Percentiles rank a stretch among this genome's conserved stretches.
phyloP scores from a whole-genome alignment of 805 yeast genomes.

The Myxozyma udenii region DNA sequence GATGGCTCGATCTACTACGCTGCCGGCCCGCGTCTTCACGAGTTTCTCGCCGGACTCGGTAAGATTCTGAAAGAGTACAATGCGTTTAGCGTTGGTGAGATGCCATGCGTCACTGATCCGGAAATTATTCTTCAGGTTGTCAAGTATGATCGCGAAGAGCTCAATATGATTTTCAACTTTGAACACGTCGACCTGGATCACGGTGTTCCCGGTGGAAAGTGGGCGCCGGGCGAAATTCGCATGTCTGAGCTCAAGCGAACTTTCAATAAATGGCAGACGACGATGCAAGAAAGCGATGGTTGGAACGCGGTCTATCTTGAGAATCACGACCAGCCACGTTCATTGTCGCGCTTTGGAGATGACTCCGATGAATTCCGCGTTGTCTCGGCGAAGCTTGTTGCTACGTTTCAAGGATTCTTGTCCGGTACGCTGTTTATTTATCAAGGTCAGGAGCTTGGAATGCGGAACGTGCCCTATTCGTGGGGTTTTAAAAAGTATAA shows the following conservation, averaged over 20 bases:
- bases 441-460: constrained; percentile 56
- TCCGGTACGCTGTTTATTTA: constrained; percentile 56
- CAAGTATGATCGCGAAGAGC: constrained; percentile 32
- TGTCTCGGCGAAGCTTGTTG: constrained; percentile 49
- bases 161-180: constrained; percentile 35
- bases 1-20: constrained; percentile 44
- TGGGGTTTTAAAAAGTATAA: constrained; percentile 52
- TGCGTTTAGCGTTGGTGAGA: constrained; percentile 59
- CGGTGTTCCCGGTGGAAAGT: constrained; percentile 17
- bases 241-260: constrained; percentile 20
- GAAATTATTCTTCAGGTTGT: constrained; percentile 29
- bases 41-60: constrained; percentile 54
- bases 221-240: constrained; percentile 8
- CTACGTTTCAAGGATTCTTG: constrained; percentile 46
- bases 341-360: constrained; percentile 52
- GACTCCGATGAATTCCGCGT: constrained; percentile 40
- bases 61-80: constrained; percentile 48
- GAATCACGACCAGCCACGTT: constrained; percentile 59
- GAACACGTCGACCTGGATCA: constrained; percentile 26
- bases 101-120: constrained; percentile 44
- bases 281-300: constrained; percentile 51
- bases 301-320: constrained; percentile 57
- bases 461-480: constrained; percentile 29
- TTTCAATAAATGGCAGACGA: constrained; percentile 31
- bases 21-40: constrained; percentile 57